phyloP scores from a whole-genome alignment of 257 asterid species.

The Ocimum tenuiflorum region DNA sequence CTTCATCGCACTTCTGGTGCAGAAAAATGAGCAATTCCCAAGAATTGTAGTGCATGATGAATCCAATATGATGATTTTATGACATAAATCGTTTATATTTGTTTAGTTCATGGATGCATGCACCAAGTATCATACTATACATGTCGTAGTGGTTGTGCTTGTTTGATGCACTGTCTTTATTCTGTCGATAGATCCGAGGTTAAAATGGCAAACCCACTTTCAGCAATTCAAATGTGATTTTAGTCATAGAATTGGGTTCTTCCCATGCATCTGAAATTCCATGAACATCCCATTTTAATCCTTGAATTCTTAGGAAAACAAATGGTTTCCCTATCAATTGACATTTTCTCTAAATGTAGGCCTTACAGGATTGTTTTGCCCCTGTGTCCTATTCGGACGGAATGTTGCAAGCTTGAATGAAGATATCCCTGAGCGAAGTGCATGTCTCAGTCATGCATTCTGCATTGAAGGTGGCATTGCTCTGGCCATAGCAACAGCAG shows the following conservation, averaged over 20 bases:
- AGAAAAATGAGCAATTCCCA: not conserved
- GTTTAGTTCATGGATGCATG: not conserved
- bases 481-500: constrained; percentile 65
- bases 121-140: too few species aligned
- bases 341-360: constrained; percentile 26
- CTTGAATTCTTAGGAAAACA: not conserved
- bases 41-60: not conserved
- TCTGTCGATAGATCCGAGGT: not conserved
- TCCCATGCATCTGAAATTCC: too few species aligned
- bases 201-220: not conserved
- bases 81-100: not conserved
- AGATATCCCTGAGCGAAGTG: constrained; percentile 45
- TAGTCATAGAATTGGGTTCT: not conserved
- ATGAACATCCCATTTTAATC: too few species aligned
- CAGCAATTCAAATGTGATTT: not conserved
- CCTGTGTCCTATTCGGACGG: constrained; percentile 62
- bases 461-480: constrained; percentile 74
- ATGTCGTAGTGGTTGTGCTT: not conserved
- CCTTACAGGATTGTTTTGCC: constrained; percentile 59
- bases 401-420: constrained; percentile 54
- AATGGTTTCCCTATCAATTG: not conserved
- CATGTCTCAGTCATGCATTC: constrained; percentile 52
- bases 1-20: not conserved
- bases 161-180: not conserved
- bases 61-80: not conserved